phyloP scores from a whole-genome alignment of 2,329 filamentous ascomycete genomes.

The Colletotrichum shisoi region DNA sequence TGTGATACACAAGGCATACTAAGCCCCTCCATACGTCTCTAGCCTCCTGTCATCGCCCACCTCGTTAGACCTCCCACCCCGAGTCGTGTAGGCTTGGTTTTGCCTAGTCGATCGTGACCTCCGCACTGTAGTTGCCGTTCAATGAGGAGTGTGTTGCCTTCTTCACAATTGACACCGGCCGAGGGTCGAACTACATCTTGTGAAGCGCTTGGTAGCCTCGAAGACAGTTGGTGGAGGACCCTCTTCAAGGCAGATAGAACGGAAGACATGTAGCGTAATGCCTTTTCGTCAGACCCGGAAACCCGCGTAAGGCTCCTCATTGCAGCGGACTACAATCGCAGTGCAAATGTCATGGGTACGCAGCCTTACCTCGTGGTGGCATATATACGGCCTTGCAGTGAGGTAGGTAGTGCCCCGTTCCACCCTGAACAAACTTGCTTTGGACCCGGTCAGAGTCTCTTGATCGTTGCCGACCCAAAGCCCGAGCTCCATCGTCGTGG shows the following conservation, averaged over 20 bases:
- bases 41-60: neutral
- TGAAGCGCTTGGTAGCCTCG: neutral
- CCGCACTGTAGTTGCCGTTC: neutral
- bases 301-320: neutral
- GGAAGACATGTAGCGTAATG: neutral
- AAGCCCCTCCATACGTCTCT: neutral
- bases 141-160: neutral
- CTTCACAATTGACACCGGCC: neutral
- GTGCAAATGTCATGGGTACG: neutral
- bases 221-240: neutral
- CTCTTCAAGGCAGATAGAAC: slow-evolving; percentile 11
- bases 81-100: slow-evolving; percentile 8
- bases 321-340: neutral
- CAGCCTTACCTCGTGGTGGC: slow-evolving; percentile 6
- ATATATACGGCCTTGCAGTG: slow-evolving; percentile 8
- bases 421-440: neutral
- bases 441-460: neutral
- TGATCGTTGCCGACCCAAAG: slow-evolving; percentile 8
- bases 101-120: neutral
- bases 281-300: slow-evolving; percentile 16
- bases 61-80: neutral
- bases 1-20: slow-evolving; percentile 15
- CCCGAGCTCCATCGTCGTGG: slow-evolving; percentile 1
- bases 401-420: neutral
- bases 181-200: slow-evolving; percentile 1